A percentile compares a stretch with the other conserved stretches of the same genome.
These are phyloP conservation scores for Solanum clarkiae DNA, from an alignment of 257 asterid species.

Conservation along the genomic window DNA sequence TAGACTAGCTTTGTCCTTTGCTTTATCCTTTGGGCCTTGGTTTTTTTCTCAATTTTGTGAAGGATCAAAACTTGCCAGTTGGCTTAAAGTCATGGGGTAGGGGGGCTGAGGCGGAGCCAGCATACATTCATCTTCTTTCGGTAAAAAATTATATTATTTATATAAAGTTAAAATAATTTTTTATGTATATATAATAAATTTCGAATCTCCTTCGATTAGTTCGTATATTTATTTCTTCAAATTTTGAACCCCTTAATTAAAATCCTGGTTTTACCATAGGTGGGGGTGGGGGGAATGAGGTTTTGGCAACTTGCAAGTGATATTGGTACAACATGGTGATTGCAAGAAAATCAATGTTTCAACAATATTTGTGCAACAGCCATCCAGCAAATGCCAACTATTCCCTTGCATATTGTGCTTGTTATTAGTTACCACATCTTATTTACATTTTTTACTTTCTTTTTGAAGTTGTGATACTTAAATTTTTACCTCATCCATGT, in stretches of 20 bases:
- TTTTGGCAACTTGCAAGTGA: conserved; percentile 18
- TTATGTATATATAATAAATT: no score
- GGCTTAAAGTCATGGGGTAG: conserved; percentile 15
- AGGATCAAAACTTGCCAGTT: conserved; percentile 73
- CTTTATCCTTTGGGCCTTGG: conserved; percentile 29
- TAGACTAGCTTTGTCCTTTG: conserved; percentile 52
- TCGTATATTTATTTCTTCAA: no score
- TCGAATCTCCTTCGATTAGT: no score
- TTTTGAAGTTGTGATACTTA: neutral
- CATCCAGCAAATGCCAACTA: conserved; percentile 2
- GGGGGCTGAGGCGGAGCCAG: neutral
- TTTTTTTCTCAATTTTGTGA: conserved; percentile 34
- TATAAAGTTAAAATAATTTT: no score
- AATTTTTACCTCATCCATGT: neutral
- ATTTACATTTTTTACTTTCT: neutral
- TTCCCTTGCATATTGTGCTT: neutral
- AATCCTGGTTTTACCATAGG: no score
- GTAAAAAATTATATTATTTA: no score
- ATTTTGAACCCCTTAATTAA: no score
- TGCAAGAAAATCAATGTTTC: neutral
- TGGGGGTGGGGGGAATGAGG: neutral
- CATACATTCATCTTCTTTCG: no score
- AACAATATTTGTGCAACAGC: conserved; percentile 7
- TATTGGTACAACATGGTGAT: conserved; percentile 21
- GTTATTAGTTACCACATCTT: neutral